A percentile compares a stretch with the other conserved stretches of the same genome.
Evolutionary conservation across 1,284 basidiomycete species (phyloP).

Genomic region (Grifola frondosa): DNA sequence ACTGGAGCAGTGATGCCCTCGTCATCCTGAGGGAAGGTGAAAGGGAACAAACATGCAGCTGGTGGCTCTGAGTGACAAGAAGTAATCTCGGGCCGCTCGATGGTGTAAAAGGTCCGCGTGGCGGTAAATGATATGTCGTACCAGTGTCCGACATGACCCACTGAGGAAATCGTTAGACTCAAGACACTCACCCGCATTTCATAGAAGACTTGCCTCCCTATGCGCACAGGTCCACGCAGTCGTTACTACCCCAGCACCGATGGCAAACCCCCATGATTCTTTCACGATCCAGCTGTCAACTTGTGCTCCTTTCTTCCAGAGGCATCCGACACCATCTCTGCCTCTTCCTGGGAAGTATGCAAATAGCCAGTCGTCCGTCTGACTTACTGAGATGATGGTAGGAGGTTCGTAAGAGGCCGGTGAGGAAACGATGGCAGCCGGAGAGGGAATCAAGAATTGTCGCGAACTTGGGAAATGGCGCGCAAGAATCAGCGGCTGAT

Average conservation of each 20-base stretch:
- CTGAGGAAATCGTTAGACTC: conserved; percentile 13
- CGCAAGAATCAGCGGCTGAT: conserved; percentile 57
- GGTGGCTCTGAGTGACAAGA: conserved; percentile 34
- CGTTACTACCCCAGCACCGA: conserved; percentile 56
- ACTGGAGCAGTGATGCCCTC: conserved; percentile 23
- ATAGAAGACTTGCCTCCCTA: conserved; percentile 55
- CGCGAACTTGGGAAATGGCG: conserved; percentile 68
- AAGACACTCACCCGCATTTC: neutral
- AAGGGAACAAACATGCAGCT: conserved; percentile 26
- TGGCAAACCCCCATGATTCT: conserved; percentile 55
- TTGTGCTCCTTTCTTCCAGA: conserved; percentile 59
- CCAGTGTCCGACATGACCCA: conserved; percentile 33
- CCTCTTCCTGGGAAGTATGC: conserved; percentile 68
- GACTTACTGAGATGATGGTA: conserved; percentile 56
- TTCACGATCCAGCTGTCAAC: conserved; percentile 62
- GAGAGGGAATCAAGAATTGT: conserved; percentile 58
- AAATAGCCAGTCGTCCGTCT: conserved; percentile 63
- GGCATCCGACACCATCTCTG: conserved; percentile 55
- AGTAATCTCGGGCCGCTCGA: conserved; percentile 27
- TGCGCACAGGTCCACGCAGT: conserved; percentile 60
- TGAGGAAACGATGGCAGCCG: conserved; percentile 44
- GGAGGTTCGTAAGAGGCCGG: conserved; percentile 59
- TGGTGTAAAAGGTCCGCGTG: conserved; percentile 29
- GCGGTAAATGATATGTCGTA: conserved; percentile 29
- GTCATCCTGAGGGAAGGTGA: conserved; percentile 24